phyloP scores from a whole-genome alignment of 257 asterid genomes.

The Solanum etuberosum region DNA sequence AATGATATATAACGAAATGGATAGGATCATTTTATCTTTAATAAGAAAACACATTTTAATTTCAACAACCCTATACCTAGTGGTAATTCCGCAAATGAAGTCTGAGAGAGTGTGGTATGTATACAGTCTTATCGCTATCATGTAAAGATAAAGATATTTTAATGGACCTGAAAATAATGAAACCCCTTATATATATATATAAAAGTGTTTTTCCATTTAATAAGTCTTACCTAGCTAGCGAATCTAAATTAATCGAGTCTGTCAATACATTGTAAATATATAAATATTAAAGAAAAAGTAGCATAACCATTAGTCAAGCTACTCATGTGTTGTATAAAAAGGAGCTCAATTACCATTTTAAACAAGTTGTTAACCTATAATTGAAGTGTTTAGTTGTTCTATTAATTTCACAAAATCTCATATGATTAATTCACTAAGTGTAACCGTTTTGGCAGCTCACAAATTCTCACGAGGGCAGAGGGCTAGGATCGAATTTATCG shows the following conservation, averaged over 20 bases:
- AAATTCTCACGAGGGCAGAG: neutral
- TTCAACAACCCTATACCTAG: neutral
- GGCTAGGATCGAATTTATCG: too few species aligned
- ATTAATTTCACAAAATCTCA: neutral
- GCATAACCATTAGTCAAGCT: neutral
- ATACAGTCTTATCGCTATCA: neutral
- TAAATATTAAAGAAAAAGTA: neutral
- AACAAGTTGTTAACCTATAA: neutral
- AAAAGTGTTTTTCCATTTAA: neutral
- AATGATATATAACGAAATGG: neutral
- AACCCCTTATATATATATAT: neutral
- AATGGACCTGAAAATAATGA: neutral
- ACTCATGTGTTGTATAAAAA: neutral
- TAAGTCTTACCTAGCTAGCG: neutral
- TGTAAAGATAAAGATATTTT: neutral
- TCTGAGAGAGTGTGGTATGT: neutral
- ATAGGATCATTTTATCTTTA: neutral
- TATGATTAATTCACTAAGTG: neutral
- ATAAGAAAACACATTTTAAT: neutral
- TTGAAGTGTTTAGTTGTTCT: neutral
- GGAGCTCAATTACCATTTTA: neutral
- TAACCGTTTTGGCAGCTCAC: neutral
- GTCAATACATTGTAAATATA: neutral
- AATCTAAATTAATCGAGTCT: neutral
- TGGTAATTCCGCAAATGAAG: neutral